Conservation (phyloP, 306 rosid genomes). For the Sechiopsis laciniata region DNA sequence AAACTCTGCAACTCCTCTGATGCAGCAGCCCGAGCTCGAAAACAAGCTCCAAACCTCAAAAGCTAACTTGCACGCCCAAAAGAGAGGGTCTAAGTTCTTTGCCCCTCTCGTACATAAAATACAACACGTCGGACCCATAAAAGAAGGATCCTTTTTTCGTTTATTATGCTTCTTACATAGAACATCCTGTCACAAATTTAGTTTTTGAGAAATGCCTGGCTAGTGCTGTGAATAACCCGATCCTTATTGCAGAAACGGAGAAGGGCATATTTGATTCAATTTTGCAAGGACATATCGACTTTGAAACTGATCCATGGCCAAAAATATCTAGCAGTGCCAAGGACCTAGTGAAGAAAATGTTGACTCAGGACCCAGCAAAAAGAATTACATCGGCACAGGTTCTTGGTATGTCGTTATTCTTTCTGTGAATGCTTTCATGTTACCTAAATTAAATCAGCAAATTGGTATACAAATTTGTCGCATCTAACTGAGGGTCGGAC, state of each 20-base stretch:
- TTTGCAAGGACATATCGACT: constrained; percentile 67
- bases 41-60: no score
- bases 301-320: constrained; percentile 77
- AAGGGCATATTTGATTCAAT: constrained; percentile 85
- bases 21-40: no score
- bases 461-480: not conserved
- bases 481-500: not conserved
- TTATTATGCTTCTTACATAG: not conserved
- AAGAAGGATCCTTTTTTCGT: not conserved
- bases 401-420: constrained; percentile 45
- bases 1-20: no score
- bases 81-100: no score
- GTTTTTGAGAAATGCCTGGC: not conserved
- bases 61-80: no score
- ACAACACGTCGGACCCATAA: constrained; percentile 20
- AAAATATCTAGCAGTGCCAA: constrained; percentile 72
- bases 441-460: not conserved
- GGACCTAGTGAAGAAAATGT: constrained; percentile 74
- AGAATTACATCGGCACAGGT: constrained; percentile 69
- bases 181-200: not conserved
- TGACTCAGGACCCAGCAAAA: constrained; percentile 66
- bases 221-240: constrained; percentile 11
- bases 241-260: constrained; percentile 53
- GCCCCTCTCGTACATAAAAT: no score
- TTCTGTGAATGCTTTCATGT: not conserved